These are phyloP conservation scores for Jamesozyma gamospora DNA, from an alignment of 805 yeast species.

Conservation along the genomic window DNA sequence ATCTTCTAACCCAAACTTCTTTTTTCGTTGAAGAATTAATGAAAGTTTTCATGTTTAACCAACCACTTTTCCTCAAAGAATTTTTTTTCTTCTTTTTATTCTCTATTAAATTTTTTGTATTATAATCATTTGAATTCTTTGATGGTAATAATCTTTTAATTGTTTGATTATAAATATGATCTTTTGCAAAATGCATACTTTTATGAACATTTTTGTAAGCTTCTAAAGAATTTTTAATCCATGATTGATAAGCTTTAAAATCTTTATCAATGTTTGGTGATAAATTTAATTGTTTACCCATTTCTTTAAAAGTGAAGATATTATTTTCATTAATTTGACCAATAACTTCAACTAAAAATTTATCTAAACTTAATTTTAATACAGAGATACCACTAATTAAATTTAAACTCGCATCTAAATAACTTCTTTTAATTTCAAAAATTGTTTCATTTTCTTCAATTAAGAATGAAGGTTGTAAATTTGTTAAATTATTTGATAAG, in stretches of 20 bases:
- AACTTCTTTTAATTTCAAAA: slow-evolving; percentile 55
- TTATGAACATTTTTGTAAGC: slow-evolving; percentile 1
- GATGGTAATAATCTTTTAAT: slow-evolving; percentile 49
- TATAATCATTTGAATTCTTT: slow-evolving; percentile 44
- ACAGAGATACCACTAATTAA: slow-evolving; percentile 40
- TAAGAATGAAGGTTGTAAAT: slow-evolving; percentile 37
- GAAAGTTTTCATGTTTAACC: slow-evolving; percentile 67
- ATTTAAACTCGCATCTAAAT: slow-evolving; percentile 49
- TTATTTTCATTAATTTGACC: slow-evolving; percentile 19
- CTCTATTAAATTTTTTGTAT: slow-evolving; percentile 19
- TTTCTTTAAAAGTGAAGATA: slow-evolving; percentile 11
- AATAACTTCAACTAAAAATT: slow-evolving; percentile 10
- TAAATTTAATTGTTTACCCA: slow-evolving; percentile 7
- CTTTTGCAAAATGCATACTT: slow-evolving; percentile 44
- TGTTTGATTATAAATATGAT: slow-evolving; percentile 51
- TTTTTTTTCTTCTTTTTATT: slow-evolving; percentile 20
- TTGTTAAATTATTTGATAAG: slow-evolving; percentile 38
- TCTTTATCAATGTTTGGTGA: slow-evolving; percentile 4
- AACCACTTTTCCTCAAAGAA: slow-evolving; percentile 59
- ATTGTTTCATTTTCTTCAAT: slow-evolving; percentile 72
- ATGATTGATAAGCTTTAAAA: slow-evolving; percentile 6
- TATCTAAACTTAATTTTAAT: slow-evolving; percentile 14
- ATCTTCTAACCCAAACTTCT: slow-evolving; percentile 68
- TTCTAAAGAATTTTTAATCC: slow-evolving; percentile 8
- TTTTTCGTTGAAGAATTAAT: slow-evolving; percentile 40